These are phyloP conservation scores for Clausena lansium DNA, from an alignment of 345 rosid genomes.

Conservation along the genomic window DNA sequence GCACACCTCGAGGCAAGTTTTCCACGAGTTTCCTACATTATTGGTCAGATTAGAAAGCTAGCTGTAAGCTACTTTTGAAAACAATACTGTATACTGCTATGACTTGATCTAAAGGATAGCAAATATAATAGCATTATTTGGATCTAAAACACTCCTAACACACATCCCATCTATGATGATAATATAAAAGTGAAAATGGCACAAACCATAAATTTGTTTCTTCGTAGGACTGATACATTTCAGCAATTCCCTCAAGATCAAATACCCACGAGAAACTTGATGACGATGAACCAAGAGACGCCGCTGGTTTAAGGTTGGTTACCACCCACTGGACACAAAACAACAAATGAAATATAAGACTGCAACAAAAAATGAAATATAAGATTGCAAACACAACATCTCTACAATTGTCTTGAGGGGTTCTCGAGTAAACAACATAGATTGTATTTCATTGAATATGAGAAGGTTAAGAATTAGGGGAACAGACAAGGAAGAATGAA, in stretches of 20 bases:
- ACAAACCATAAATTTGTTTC: constrained; percentile 87
- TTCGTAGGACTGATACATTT: constrained; percentile 81
- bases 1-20: constrained; percentile 82
- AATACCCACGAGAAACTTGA: constrained; percentile 82
- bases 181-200: neutral
- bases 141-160: neutral
- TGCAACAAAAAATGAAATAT: neutral
- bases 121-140: neutral
- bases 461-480: neutral
- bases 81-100: too few species aligned
- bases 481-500: neutral
- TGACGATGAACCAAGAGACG: constrained; percentile 34
- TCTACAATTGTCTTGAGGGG: neutral
- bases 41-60: neutral
- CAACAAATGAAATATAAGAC: too few species aligned
- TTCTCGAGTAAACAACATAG: neutral
- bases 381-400: neutral
- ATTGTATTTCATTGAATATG: neutral
- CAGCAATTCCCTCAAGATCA: constrained; percentile 75
- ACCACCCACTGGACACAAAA: constrained; percentile 71
- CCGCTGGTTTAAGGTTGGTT: constrained; percentile 66
- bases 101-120: neutral
- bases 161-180: neutral
- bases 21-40: constrained; percentile 77
- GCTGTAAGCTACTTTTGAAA: neutral